Evolutionary conservation across 1,139 yeast genomes (phyloP).

Genomic region (Komagataea norvegica): DNA sequence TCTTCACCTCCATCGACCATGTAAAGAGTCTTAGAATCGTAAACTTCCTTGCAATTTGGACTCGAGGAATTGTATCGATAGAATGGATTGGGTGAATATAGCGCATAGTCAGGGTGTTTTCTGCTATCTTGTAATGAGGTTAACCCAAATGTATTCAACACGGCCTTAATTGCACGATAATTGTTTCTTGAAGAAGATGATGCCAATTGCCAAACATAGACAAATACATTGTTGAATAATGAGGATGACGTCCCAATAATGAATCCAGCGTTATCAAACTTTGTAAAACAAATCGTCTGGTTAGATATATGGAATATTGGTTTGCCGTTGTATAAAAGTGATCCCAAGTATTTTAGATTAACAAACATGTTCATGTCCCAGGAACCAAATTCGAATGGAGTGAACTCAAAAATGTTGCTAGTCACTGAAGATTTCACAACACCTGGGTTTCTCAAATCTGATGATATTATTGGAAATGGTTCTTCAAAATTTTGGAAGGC

Average conservation of each 20-base stretch:
- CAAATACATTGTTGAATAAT: conserved; percentile 53
- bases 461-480: conserved; percentile 41
- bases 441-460: conserved; percentile 35
- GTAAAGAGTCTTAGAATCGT: conserved; percentile 31
- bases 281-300: conserved; percentile 41
- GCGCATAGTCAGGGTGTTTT: conserved; percentile 57
- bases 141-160: conserved; percentile 46
- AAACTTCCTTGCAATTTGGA: conserved; percentile 14
- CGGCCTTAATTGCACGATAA: conserved; percentile 39
- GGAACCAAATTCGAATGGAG: conserved; percentile 67
- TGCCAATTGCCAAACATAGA: conserved; percentile 42
- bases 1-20: conserved; percentile 70
- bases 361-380: conserved; percentile 58
- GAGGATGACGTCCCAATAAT: conserved; percentile 71
- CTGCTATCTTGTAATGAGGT: conserved; percentile 26
- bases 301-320: conserved; percentile 26
- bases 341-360: conserved; percentile 51
- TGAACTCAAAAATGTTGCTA: conserved; percentile 44
- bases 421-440: conserved; percentile 26
- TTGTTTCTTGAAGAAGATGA: conserved; percentile 37
- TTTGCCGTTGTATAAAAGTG: conserved; percentile 37
- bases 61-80: conserved; percentile 27
- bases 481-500: conserved; percentile 34
- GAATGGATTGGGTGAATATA: conserved; percentile 76
- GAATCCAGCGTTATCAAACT: conserved; percentile 71